Conservation (phyloP, 2,329 filamentous ascomycete genomes). For the Coniochaeta sp. region DNA sequence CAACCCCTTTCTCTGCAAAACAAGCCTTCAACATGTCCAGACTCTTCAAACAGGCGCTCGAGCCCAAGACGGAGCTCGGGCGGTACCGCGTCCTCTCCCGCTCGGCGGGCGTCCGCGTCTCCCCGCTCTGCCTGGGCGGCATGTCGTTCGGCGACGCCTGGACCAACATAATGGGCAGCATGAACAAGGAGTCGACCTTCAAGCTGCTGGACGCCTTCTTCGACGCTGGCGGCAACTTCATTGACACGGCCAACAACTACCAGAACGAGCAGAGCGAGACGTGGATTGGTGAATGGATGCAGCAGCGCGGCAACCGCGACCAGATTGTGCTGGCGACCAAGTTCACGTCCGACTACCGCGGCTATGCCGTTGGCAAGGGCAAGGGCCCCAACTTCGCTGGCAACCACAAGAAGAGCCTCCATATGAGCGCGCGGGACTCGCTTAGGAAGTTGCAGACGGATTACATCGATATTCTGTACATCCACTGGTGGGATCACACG, state of each 20-base stretch:
- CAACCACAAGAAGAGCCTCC: conserved; percentile 33
- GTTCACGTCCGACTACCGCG: conserved; percentile 40
- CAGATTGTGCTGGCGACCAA: conserved; percentile 49
- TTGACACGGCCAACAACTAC: conserved; percentile 57
- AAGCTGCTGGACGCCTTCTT: conserved; percentile 17
- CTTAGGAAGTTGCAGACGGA: conserved; percentile 37
- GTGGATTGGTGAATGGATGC: conserved; percentile 56
- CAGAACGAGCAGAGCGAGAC: conserved; percentile 49
- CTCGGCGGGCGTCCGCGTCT: conserved; percentile 42
- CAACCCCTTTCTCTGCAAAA: no score
- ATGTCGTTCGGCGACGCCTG: conserved; percentile 33
- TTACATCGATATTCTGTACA: conserved; percentile 36
- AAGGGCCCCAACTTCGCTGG: conserved; percentile 33
- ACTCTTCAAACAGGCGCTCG: not conserved
- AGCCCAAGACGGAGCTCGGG: conserved; percentile 37
- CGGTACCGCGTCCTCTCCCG: conserved; percentile 44
- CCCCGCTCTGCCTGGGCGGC: conserved; percentile 43
- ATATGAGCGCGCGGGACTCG: conserved; percentile 33
- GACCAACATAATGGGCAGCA: conserved; percentile 12
- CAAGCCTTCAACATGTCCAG: not conserved
- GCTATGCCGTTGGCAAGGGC: conserved; percentile 27
- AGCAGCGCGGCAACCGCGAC: conserved; percentile 40
- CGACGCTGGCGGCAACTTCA: conserved; percentile 55
- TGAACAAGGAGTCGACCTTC: conserved; percentile 18
- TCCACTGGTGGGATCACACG: conserved; percentile 38